These are phyloP conservation scores for Lactarius hatsudake DNA, from an alignment of 768 basidiomycete genomes.

Conservation along the genomic window DNA sequence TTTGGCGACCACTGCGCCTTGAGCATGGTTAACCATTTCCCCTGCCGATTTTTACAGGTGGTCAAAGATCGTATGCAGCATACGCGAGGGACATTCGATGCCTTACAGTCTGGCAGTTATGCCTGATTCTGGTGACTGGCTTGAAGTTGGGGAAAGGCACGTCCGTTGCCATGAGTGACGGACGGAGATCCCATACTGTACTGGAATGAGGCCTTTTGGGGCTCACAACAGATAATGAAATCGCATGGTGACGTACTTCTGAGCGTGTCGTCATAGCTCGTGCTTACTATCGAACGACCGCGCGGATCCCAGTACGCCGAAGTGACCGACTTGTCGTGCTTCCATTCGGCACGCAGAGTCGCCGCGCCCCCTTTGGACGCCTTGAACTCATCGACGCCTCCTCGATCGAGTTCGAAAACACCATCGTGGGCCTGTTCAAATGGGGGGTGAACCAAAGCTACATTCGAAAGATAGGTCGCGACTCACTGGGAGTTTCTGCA, in stretches of 20 bases:
- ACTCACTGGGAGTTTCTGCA: slow-evolving; percentile 42
- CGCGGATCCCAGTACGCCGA: slow-evolving; percentile 86
- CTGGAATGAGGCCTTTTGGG: not conserved
- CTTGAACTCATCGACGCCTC: slow-evolving; percentile 48
- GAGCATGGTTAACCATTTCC: slow-evolving; percentile 77
- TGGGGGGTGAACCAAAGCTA: slow-evolving; percentile 30
- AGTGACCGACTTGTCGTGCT: slow-evolving; percentile 73
- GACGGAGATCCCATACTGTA: slow-evolving; percentile 74
- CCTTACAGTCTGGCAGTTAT: slow-evolving; percentile 79
- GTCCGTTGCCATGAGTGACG: slow-evolving; percentile 45
- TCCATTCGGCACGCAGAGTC: slow-evolving; percentile 59
- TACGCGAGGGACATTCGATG: not conserved
- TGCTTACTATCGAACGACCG: slow-evolving; percentile 77
- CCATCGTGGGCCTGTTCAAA: slow-evolving; percentile 17
- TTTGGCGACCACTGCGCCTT: slow-evolving; percentile 78
- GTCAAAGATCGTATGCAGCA: not conserved
- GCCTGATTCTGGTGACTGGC: slow-evolving; percentile 60
- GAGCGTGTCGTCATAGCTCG: slow-evolving; percentile 78
- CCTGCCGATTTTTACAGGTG: slow-evolving; percentile 42
- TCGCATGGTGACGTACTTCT: slow-evolving; percentile 48
- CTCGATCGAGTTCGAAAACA: slow-evolving; percentile 38
- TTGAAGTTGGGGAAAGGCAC: slow-evolving; percentile 56
- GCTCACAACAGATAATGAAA: not conserved
- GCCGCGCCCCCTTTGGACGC: slow-evolving; percentile 53
- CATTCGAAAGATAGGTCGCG: slow-evolving; percentile 26